Percentiles rank a stretch among this genome's conserved stretches.
Evolutionary conservation across 306 rosid species (phyloP).

Genomic region (Trichosanthes truncata): DNA sequence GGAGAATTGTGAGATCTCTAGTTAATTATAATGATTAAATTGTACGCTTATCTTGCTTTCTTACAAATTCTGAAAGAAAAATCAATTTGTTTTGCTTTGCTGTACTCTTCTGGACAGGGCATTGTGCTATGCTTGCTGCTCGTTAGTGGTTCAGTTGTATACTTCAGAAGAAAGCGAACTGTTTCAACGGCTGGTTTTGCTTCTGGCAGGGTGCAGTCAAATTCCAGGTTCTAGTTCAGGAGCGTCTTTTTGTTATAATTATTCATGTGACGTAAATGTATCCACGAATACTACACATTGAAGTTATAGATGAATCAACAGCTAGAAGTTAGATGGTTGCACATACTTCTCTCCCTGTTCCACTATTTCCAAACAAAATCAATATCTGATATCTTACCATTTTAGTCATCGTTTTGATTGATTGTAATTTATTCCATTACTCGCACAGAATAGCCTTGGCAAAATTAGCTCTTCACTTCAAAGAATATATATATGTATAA

Average conservation of each 20-base stretch:
- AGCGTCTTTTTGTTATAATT: neutral
- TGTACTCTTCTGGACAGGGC: conserved; percentile 36
- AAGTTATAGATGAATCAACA: neutral
- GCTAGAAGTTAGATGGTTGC: neutral
- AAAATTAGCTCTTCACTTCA: neutral
- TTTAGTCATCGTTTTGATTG: neutral
- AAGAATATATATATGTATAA: conserved; percentile 6
- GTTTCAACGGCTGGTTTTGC: conserved; percentile 37
- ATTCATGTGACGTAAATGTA: neutral
- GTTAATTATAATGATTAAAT: too few species aligned
- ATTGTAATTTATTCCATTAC: neutral
- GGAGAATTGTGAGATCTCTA: too few species aligned
- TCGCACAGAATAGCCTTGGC: neutral
- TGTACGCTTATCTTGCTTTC: neutral
- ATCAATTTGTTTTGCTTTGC: neutral
- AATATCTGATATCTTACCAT: neutral
- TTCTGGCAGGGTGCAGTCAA: conserved; percentile 44
- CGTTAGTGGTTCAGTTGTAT: conserved; percentile 47
- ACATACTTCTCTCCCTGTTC: neutral
- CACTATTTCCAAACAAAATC: neutral
- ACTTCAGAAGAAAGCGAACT: conserved; percentile 44
- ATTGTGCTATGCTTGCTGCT: conserved; percentile 41
- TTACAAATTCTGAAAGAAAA: neutral
- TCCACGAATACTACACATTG: neutral
- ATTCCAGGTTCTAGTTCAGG: conserved; percentile 40